Base-by-base conservation (phyloP, 208 protist species). In the Acanthamoeba royreba region DNA sequence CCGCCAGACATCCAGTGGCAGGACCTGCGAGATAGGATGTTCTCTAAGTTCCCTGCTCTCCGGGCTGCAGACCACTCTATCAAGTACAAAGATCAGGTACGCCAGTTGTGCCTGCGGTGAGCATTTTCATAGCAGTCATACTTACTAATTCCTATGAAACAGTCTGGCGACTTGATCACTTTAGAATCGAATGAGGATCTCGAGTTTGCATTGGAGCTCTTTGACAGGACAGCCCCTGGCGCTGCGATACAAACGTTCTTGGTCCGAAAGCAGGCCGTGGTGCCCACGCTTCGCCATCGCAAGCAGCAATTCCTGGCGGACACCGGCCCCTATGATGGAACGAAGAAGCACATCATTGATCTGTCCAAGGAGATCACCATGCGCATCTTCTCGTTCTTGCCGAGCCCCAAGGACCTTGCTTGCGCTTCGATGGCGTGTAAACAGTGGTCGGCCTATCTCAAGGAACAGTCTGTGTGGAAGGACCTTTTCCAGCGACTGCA, bases 1-100 rank as follows among this genome's bases (percentile, higher is more conserved):
- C 45, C 79, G 11, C 25, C 45, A 11, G 79, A 38, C 1, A n/a
- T 38, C 8, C 5, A 4, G 3, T 88, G 79, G 79, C 2, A 8
- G 11, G 79, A 88, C 2, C 31, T 88, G 25, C 42, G 79, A 4
- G 49, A 55, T 8, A 88, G 61, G 46, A 2, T 88, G 4, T 88
- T 88, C n/a, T n/a, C 43, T 13, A 88, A 88, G 79, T 88, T 53
- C 35, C 47, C 47, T 9, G 11, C 47, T 2, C 25, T 19, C 43
- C n/a, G 61, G 15, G 11, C 13, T 5, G n/a, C 4, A 13, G 5
- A 35, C 3, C 22, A 43, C 7, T 17, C 25, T 5, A 15, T 88
- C 79, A 88, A 88, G 79, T 88, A 88, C 47, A 88, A 88, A n/a
- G 79, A 88, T 47, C 31, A 31, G 49, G 69, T 81, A 49, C n/a